phyloP scores from a whole-genome alignment of 345 rosid species.

The Hypericum perforatum region DNA sequence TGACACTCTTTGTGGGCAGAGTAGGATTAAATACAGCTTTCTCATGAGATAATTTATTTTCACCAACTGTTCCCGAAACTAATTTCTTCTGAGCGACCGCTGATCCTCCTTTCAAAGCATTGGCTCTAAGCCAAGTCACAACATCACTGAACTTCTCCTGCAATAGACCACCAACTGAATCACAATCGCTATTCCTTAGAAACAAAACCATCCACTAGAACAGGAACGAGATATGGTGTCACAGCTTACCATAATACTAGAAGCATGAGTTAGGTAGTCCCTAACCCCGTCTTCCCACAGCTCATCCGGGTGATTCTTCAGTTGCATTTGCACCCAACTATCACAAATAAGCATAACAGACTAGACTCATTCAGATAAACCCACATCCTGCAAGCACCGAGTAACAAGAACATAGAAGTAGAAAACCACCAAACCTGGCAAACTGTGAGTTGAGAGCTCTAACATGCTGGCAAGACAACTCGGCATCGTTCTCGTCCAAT shows the following conservation, averaged over 20 bases:
- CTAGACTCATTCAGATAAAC: not conserved
- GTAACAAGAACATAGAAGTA: constrained; percentile 4
- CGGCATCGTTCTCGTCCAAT: constrained; percentile 53
- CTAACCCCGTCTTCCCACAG: constrained; percentile 90
- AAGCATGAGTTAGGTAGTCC: constrained; percentile 74
- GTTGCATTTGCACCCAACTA: constrained; percentile 92
- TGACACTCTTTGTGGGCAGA: constrained; percentile 13
- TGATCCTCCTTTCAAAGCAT: constrained; percentile 40
- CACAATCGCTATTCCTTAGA: not conserved
- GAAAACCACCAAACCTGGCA: constrained; percentile 47
- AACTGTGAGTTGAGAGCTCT: constrained; percentile 89
- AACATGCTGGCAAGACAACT: constrained; percentile 71
- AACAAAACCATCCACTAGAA: not conserved
- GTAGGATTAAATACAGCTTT: constrained; percentile 26
- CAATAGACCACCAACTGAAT: constrained; percentile 7
- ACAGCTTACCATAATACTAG: constrained; percentile 51
- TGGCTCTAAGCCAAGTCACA: constrained; percentile 76
- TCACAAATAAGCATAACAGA: constrained; percentile 7
- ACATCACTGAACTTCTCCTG: constrained; percentile 86
- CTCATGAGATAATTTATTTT: constrained; percentile 27
- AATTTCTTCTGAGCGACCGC: constrained; percentile 13
- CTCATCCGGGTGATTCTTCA: constrained; percentile 93
- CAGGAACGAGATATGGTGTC: not conserved
- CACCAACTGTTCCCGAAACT: constrained; percentile 10
- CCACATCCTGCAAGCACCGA: not conserved